A percentile compares a stretch with the other conserved stretches of the same genome.
phyloP scores from a whole-genome alignment of 1,284 basidiomycete genomes.

The Volvariella volvacea region DNA sequence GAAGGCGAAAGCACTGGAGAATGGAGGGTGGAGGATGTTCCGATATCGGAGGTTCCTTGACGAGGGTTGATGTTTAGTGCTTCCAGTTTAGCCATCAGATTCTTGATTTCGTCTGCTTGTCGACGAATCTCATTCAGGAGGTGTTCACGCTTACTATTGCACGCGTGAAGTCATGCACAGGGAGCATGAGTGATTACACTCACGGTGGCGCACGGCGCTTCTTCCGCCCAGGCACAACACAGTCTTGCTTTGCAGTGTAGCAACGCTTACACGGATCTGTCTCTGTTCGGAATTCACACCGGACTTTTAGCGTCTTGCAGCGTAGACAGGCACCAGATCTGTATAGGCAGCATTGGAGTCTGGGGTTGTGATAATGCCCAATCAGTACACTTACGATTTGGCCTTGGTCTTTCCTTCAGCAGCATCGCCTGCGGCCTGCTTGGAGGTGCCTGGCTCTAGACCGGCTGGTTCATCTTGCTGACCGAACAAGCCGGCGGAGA shows the following conservation, averaged over 20 bases:
- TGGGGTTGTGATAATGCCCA: background rate
- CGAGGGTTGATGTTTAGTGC: constrained; percentile 14
- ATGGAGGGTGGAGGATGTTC: constrained; percentile 20
- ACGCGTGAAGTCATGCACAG: constrained; percentile 7
- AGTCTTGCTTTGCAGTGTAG: constrained; percentile 57
- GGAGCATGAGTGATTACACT: constrained; percentile 19
- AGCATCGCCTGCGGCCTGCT: constrained; percentile 19
- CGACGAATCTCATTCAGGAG: constrained; percentile 65
- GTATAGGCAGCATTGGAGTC: constrained; percentile 4
- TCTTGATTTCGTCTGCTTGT: constrained; percentile 63
- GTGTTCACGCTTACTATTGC: constrained; percentile 65
- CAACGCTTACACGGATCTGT: constrained; percentile 68
- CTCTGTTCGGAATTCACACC: constrained; percentile 63
- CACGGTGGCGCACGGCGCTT: constrained; percentile 72
- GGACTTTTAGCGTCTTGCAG: constrained; percentile 73
- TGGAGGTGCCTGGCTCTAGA: background rate
- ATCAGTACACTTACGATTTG: constrained; percentile 25
- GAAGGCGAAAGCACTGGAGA: constrained; percentile 31
- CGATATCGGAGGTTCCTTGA: constrained; percentile 14
- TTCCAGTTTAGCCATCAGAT: constrained; percentile 61
- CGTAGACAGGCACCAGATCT: constrained; percentile 29
- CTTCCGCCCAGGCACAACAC: constrained; percentile 69
- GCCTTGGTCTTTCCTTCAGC: constrained; percentile 25
- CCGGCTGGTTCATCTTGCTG: too few relatives aligned
- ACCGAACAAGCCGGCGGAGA: too few relatives aligned